Evolutionary conservation across 306 rosid genomes (phyloP).

Genomic region (Malus asiatica): DNA sequence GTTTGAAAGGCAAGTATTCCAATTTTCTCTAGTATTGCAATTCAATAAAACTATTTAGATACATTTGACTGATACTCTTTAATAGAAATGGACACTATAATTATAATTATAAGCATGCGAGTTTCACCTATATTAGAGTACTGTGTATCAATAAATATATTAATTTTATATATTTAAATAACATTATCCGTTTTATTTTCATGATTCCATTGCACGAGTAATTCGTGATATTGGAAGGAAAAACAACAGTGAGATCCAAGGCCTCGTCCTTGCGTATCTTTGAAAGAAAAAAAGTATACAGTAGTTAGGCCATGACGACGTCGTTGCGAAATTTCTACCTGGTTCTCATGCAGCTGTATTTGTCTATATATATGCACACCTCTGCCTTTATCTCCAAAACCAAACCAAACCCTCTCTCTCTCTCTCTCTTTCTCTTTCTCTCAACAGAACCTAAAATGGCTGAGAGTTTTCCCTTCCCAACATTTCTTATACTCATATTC

Average conservation of each 20-base stretch:
- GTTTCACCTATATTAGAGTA: too few relatives aligned
- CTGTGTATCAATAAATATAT: too few relatives aligned
- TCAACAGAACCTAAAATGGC: constrained; percentile 26
- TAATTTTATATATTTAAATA: too few relatives aligned
- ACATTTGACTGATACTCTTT: too few relatives aligned
- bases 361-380: not conserved
- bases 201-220: constrained; percentile 4
- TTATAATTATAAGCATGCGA: too few relatives aligned
- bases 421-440: constrained; percentile 7
- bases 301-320: constrained; percentile 17
- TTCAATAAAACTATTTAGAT: too few relatives aligned
- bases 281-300: constrained; percentile 3
- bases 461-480: constrained; percentile 12
- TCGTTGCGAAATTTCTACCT: constrained; percentile 17
- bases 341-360: constrained; percentile 35
- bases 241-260: constrained; percentile 14
- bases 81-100: too few relatives aligned
- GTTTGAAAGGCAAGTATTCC: too few relatives aligned
- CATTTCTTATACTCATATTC: constrained; percentile 15
- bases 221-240: constrained; percentile 14
- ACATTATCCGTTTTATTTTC: not conserved
- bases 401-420: constrained; percentile 6
- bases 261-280: constrained; percentile 36
- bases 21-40: too few relatives aligned
- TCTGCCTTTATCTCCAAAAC: constrained; percentile 8